Conservation (phyloP, 352 stramenopile genomes). For the Pythium dissotocum region DNA sequence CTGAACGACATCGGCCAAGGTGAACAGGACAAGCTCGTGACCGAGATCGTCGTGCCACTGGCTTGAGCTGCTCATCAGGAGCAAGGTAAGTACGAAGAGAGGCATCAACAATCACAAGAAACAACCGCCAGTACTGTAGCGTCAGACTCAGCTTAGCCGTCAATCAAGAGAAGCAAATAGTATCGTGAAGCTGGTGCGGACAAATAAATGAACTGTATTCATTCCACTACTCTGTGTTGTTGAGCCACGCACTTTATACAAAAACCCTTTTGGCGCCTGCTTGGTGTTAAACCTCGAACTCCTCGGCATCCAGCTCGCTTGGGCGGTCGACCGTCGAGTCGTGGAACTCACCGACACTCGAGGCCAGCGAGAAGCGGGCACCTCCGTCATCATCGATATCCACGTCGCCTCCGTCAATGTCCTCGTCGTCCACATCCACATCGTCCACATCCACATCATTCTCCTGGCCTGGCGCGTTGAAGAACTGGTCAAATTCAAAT, state of each 20-base stretch:
- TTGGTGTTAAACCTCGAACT: conserved; percentile 26
- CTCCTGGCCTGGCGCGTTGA: conserved; percentile 2
- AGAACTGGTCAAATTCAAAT: conserved; percentile 14
- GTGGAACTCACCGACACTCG: conserved; percentile 27
- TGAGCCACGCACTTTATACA: not conserved
- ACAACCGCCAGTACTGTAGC: too few relatives aligned
- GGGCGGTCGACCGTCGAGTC: conserved; percentile 21
- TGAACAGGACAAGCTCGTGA: conserved; percentile 7
- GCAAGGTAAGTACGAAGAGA: not conserved
- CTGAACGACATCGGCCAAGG: not conserved
- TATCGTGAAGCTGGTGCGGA: not conserved
- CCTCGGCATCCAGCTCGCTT: conserved; percentile 17
- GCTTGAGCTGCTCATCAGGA: conserved; percentile 1
- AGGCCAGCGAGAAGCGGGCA: conserved; percentile 17
- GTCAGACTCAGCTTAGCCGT: too few relatives aligned
- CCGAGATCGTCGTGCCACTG: conserved; percentile 16
- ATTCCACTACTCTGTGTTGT: conserved; percentile 1
- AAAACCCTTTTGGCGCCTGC: not conserved
- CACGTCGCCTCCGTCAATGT: conserved; percentile 1
- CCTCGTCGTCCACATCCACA: conserved; percentile 17
- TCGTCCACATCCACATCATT: not conserved
- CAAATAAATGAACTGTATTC: conserved; percentile 13
- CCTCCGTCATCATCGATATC: conserved; percentile 15
- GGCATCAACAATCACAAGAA: too few relatives aligned
- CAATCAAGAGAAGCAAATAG: not conserved